phyloP scores from a whole-genome alignment of 176 grass and related monocot species.

The Carex parvula region DNA sequence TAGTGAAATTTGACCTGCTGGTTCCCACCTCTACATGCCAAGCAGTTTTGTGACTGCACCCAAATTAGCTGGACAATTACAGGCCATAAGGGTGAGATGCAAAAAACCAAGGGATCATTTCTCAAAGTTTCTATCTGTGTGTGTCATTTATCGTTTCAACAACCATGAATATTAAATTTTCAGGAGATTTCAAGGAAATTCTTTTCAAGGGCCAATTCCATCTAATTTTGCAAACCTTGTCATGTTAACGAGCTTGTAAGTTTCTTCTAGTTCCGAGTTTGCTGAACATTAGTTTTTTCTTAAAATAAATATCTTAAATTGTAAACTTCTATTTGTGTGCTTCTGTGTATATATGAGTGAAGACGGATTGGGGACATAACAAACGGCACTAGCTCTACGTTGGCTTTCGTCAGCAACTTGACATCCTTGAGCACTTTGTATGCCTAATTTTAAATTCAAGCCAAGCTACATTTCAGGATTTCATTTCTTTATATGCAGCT shows the following conservation, averaged over 20 bases:
- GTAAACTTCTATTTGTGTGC: not conserved
- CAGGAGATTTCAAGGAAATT: slow-evolving; percentile 84
- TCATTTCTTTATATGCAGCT: not conserved
- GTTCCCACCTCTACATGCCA: not conserved
- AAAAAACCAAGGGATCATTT: not conserved
- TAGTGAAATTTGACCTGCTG: not conserved
- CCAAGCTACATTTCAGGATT: not conserved
- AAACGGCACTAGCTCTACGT: slow-evolving; percentile 57
- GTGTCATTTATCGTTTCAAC: not conserved
- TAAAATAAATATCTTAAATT: not conserved
- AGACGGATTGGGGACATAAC: slow-evolving; percentile 67
- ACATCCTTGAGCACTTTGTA: slow-evolving; percentile 59
- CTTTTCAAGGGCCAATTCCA: slow-evolving; percentile 76
- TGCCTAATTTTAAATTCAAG: not conserved
- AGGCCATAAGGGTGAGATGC: not conserved
- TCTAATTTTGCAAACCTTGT: slow-evolving; percentile 50
- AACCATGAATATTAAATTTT: slow-evolving; percentile 9
- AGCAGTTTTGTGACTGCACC: not conserved
- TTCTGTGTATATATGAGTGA: not conserved
- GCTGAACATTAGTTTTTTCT: not conserved
- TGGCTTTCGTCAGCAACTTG: slow-evolving; percentile 63
- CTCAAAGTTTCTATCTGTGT: not conserved
- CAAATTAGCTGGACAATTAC: not conserved
- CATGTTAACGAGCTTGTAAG: slow-evolving; percentile 56
- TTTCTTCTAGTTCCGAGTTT: not conserved